A percentile compares a stretch with the other conserved stretches of the same genome.
Evolutionary conservation across 169 alveolate species (phyloP).

Genomic region (Cystoisospora suis): DNA sequence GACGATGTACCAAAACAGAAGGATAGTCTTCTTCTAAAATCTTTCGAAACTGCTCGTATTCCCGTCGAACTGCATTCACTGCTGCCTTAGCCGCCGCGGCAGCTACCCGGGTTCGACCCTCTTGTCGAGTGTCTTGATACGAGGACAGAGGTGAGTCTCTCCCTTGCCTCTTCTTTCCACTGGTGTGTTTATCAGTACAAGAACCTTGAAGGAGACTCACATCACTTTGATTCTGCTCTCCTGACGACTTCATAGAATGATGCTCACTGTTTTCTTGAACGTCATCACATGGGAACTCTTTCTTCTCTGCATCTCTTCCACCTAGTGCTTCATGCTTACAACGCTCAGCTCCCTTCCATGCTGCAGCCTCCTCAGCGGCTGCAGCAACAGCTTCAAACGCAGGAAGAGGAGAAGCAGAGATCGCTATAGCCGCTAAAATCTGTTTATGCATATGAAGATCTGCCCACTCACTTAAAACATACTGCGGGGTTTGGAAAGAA

Average conservation of each 20-base stretch:
- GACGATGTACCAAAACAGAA: constrained; percentile 34
- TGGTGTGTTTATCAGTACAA: background rate
- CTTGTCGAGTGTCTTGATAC: background rate
- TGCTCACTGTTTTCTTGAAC: background rate
- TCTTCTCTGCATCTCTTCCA: background rate
- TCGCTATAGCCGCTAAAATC: constrained; percentile 40
- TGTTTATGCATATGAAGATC: constrained; percentile 47
- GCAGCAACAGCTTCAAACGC: background rate
- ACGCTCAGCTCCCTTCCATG: background rate
- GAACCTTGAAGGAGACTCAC: too few species aligned
- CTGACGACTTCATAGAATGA: too few species aligned
- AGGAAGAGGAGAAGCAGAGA: background rate
- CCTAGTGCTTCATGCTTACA: background rate
- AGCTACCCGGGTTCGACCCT: background rate
- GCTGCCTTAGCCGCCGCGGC: constrained; percentile 9
- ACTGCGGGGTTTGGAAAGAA: constrained; percentile 28
- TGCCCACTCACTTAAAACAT: constrained; percentile 24
- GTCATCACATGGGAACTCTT: too few species aligned
- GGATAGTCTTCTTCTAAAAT: constrained; percentile 33
- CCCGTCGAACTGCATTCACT: background rate
- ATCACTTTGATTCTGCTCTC: too few species aligned
- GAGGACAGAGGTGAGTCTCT: too few species aligned
- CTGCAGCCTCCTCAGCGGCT: background rate
- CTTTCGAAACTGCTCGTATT: background rate
- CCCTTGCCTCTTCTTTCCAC: too few species aligned